A percentile compares a stretch with the other conserved stretches of the same genome.
These are phyloP conservation scores for Eustoma russellianum DNA, from an alignment of 257 asterid genomes.

Conservation along the genomic window DNA sequence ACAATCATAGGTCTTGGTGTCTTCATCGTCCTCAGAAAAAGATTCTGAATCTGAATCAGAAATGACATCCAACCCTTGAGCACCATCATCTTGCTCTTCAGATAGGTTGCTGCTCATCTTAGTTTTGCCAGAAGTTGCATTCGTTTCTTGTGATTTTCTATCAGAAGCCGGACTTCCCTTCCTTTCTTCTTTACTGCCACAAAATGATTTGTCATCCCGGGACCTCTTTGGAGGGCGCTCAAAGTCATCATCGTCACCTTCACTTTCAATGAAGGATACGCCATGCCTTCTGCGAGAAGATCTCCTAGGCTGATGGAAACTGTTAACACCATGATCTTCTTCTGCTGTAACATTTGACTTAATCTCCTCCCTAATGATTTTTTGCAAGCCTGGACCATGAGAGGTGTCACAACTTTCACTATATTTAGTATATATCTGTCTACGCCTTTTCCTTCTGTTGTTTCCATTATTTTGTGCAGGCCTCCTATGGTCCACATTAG, in stretches of 20 bases:
- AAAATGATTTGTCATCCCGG: slow-evolving; percentile 22
- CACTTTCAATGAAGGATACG: slow-evolving; percentile 48
- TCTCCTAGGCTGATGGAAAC: slow-evolving; percentile 30
- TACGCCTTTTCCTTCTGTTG: slow-evolving; percentile 38
- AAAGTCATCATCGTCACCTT: slow-evolving; percentile 32
- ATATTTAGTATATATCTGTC: slow-evolving; percentile 32
- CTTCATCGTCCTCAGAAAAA: slow-evolving; percentile 9
- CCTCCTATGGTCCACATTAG: slow-evolving; percentile 18
- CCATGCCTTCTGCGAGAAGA: slow-evolving; percentile 53
- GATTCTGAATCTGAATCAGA: slow-evolving; percentile 32
- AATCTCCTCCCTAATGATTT: slow-evolving; percentile 18
- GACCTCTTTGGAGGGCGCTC: slow-evolving; percentile 26
- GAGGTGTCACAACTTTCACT: slow-evolving; percentile 46
- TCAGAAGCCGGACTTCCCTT: slow-evolving; percentile 18
- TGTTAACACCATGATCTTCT: slow-evolving; percentile 25
- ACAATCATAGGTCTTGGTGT: slow-evolving; percentile 5
- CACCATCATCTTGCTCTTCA: slow-evolving; percentile 12
- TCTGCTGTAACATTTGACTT: slow-evolving; percentile 15
- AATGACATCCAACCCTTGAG: slow-evolving; percentile 21
- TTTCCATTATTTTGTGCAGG: slow-evolving; percentile 13
- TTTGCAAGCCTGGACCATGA: slow-evolving; percentile 37
- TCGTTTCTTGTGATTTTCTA: slow-evolving; percentile 15
- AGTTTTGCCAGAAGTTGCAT: slow-evolving; percentile 12
- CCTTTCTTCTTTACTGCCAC: slow-evolving; percentile 18
- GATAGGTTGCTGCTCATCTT: slow-evolving; percentile 10